Conservation (phyloP, 2,329 filamentous ascomycete genomes). For the Tolypocladium album region DNA sequence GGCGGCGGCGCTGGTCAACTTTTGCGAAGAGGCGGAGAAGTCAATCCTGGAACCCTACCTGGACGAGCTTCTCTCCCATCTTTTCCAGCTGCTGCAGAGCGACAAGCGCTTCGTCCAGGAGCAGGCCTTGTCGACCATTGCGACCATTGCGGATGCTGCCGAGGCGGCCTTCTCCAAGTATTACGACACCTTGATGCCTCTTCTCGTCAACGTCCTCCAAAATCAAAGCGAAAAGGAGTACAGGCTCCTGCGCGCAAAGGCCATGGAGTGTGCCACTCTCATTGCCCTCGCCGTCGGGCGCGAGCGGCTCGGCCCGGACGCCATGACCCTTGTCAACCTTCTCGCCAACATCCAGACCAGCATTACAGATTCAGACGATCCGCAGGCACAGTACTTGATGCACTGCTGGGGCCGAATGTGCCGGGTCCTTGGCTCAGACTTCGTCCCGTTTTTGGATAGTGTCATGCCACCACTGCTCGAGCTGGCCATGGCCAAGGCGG, state of each 20-base stretch:
- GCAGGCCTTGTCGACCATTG: constrained; percentile 93
- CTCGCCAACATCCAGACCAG: constrained; percentile 77
- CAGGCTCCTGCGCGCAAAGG: constrained; percentile 83
- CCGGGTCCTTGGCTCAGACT: constrained; percentile 80
- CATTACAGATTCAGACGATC: constrained; percentile 86
- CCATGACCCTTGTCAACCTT: constrained; percentile 76
- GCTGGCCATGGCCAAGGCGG: constrained; percentile 87
- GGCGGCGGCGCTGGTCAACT: constrained; percentile 95
- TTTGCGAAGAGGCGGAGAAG: constrained; percentile 97
- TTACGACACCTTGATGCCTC: constrained; percentile 91
- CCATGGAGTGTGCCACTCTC: constrained; percentile 96
- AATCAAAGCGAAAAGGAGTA: constrained; percentile 92
- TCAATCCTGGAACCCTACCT: constrained; percentile 85
- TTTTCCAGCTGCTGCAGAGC: constrained; percentile 81
- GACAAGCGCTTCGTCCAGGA: constrained; percentile 96
- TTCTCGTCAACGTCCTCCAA: constrained; percentile 80
- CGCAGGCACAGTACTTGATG: constrained; percentile 91
- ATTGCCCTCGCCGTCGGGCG: constrained; percentile 94
- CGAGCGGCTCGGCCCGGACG: constrained; percentile 80
- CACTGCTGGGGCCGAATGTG: constrained; percentile 99
- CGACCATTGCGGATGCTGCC: constrained; percentile 96
- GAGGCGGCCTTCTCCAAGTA: constrained; percentile 92
- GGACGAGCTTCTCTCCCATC: constrained; percentile 71
- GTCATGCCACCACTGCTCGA: constrained; percentile 93
- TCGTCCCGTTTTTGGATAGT: constrained; percentile 81